Base-by-base conservation (phyloP, 192 early-diverging fungal genomes). In the Backusella australiensis region DNA sequence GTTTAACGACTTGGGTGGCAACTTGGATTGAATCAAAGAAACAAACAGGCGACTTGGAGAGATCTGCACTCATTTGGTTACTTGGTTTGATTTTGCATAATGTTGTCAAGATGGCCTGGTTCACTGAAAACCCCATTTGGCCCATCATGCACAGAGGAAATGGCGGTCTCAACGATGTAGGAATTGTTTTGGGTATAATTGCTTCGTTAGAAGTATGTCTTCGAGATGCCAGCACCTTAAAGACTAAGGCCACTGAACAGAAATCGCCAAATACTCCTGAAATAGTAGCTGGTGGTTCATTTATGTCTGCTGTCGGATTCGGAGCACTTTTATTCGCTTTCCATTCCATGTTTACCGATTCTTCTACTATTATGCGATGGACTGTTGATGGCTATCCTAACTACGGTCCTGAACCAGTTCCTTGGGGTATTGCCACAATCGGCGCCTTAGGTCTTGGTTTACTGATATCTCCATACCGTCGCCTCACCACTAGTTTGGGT, bases 101-200 rank as follows among this genome's bases (percentile, higher is more conserved):
- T 38, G 86, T 90, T 0, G 85, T 93, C 77, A 93, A 93, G 77
- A 87, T 91, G 84, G 84, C 89, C 19, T 93, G 92, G 89, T 90
- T 86, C 75, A 90, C 92, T 12, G 90, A 92, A 84, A 95, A 95
- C 82, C 92, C 93, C 1, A 90, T 90, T 63, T 95, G 93, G 93
- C 88, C 92, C n/a, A 91, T 92, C 23, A 93, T 95, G 92, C 87
- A 95, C 69, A 83, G 78, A 52, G 79, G 44, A 19, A 93, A 89
- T 76, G 93, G 93, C 65, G 93, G 93, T 0, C 85, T 88, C 78
- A 95, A 95, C 82, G 77, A 84, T 69, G 79, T 89, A 1, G 93
- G 88, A 17, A 77, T 93, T 34, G 77, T 78, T 17, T 75, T 95
- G 56, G 93, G 89, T 41, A 71, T 91, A 0, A 73, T 93, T 72